Evolutionary conservation across 1,284 basidiomycete species (phyloP).

Genomic region (Ceratobasidium sp.): DNA sequence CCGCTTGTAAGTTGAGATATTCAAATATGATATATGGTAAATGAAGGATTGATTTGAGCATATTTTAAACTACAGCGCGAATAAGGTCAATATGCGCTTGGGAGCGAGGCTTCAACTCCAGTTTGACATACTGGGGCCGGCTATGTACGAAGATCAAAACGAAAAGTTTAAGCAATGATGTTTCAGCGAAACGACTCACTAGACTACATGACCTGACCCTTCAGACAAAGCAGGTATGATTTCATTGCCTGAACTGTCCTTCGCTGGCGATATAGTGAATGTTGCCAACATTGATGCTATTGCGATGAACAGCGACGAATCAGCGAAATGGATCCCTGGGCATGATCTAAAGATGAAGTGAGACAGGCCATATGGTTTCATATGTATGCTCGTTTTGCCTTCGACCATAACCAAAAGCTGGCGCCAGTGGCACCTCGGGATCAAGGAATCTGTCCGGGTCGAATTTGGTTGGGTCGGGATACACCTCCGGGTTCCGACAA

Average conservation of each 20-base stretch:
- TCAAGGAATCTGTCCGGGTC: slow-evolving; percentile 17
- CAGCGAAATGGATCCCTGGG: slow-evolving; percentile 46
- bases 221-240: not conserved
- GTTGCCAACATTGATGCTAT: slow-evolving; percentile 43
- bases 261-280: slow-evolving; percentile 38
- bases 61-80: too few species aligned
- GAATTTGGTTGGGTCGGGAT: slow-evolving; percentile 9
- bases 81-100: too few species aligned
- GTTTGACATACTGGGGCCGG: not conserved
- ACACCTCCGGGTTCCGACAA: not conserved
- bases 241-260: not conserved
- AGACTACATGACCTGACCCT: not conserved
- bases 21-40: too few species aligned
- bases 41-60: too few species aligned
- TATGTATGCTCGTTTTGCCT: too few species aligned
- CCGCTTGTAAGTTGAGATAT: too few species aligned
- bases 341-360: slow-evolving; percentile 39
- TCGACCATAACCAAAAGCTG: slow-evolving; percentile 19
- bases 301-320: slow-evolving; percentile 44
- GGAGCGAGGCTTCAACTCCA: too few species aligned
- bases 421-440: not conserved
- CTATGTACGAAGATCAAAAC: not conserved
- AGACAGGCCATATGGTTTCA: not conserved
- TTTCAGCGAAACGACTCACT: not conserved
- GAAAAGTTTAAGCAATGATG: too few species aligned